These are phyloP conservation scores for Catharanthus roseus DNA, from an alignment of 257 asterid genomes.

Conservation along the genomic window DNA sequence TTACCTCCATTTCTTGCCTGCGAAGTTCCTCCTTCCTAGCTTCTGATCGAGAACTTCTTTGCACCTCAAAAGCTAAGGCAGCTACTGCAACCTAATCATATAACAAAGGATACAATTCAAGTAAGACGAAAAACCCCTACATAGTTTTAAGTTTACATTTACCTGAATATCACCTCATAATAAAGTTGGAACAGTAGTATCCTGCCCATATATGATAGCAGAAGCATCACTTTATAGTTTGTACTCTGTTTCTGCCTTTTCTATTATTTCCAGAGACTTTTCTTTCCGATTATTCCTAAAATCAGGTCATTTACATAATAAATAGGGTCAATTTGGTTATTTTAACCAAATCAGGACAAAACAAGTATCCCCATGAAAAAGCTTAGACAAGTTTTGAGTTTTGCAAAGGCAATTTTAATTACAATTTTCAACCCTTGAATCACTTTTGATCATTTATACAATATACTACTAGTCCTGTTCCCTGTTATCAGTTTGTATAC, in stretches of 20 bases:
- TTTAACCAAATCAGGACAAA: neutral
- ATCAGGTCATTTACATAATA: neutral
- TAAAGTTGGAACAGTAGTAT: neutral
- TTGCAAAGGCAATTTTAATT: neutral
- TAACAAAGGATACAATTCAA: conserved; percentile 9
- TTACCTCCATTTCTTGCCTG: conserved; percentile 49
- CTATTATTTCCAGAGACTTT: neutral
- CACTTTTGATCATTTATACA: neutral
- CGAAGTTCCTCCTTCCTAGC: conserved; percentile 89
- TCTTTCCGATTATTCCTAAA: neutral
- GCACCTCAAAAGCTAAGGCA: conserved; percentile 80
- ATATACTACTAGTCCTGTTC: neutral
- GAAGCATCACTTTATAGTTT: neutral
- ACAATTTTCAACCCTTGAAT: neutral
- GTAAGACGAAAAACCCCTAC: conserved; percentile 8
- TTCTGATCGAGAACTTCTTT: conserved; percentile 85
- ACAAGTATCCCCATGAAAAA: neutral
- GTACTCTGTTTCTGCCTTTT: neutral
- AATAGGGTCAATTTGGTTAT: neutral
- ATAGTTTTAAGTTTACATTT: neutral
- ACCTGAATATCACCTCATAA: neutral
- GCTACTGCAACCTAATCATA: conserved; percentile 74
- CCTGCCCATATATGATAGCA: neutral
- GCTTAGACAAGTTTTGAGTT: neutral
- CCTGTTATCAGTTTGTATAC: neutral